These are phyloP conservation scores for Saccharomycopsis malanga DNA, from an alignment of 805 yeast species.

Conservation along the genomic window DNA sequence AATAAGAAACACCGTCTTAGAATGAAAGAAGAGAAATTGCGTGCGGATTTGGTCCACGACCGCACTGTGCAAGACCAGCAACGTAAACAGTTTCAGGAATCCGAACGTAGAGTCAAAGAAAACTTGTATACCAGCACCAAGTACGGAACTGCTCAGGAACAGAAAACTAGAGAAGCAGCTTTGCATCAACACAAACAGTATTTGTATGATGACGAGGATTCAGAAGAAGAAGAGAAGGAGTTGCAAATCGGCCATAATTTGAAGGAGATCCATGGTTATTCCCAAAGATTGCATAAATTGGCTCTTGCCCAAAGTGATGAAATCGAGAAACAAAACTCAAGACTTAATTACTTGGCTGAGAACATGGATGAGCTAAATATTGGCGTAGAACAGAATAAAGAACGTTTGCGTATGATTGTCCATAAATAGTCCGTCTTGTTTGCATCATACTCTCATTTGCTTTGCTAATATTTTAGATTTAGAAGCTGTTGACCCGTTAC, in stretches of 20 bases:
- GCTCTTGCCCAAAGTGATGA: conserved; percentile 73
- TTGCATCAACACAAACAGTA: conserved; percentile 54
- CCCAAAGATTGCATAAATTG: conserved; percentile 62
- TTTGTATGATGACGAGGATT: conserved; percentile 74
- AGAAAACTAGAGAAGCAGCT: conserved; percentile 31
- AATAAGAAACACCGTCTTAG: conserved; percentile 69
- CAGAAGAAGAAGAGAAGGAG: conserved; percentile 85
- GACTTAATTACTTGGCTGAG: conserved; percentile 71
- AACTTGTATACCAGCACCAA: conserved; percentile 46
- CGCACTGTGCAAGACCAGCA: conserved; percentile 56
- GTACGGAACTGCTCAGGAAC: conserved; percentile 28
- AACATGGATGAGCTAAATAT: conserved; percentile 81
- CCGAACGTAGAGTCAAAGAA: conserved; percentile 61
- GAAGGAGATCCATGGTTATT: conserved; percentile 64
- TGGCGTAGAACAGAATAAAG: conserved; percentile 60
- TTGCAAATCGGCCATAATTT: conserved; percentile 77
- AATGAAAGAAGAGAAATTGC: conserved; percentile 64
- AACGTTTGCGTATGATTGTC: conserved; percentile 11
- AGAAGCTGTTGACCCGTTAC: too few relatives aligned
- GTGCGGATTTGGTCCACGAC: conserved; percentile 53
- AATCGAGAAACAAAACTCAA: conserved; percentile 67
- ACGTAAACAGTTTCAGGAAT: conserved; percentile 49
- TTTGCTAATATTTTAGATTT: too few relatives aligned
- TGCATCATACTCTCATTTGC: too few relatives aligned
- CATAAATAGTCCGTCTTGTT: too few relatives aligned